Evolutionary conservation across 768 basidiomycete species (phyloP).

Genomic region (Phallus indusiatus): DNA sequence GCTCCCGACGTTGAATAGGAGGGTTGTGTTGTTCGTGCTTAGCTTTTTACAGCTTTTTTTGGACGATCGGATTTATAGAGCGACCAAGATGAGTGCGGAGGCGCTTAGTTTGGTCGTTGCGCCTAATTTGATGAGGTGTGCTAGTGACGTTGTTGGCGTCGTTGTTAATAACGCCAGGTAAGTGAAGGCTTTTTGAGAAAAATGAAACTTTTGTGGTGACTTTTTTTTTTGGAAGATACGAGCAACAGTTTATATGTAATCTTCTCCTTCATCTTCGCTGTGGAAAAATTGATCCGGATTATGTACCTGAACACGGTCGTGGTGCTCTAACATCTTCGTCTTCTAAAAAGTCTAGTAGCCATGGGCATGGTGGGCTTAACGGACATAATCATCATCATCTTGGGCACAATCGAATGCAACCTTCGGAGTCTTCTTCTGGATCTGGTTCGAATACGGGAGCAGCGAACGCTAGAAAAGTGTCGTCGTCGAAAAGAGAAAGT

Average conservation of each 20-base stretch:
- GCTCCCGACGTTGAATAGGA: conserved; percentile 77
- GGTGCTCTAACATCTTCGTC: conserved; percentile 32
- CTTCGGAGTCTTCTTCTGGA: neutral
- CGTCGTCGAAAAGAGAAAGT: neutral
- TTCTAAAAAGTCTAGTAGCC: neutral
- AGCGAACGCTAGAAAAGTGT: neutral
- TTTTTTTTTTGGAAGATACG: conserved; percentile 43
- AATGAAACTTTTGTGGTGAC: conserved; percentile 9
- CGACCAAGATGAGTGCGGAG: conserved; percentile 84
- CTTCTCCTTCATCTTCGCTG: conserved; percentile 74
- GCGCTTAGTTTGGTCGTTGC: conserved; percentile 90
- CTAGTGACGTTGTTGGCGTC: conserved; percentile 76
- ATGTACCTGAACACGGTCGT: conserved; percentile 69
- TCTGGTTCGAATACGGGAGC: neutral
- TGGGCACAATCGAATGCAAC: neutral
- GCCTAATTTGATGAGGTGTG: conserved; percentile 80
- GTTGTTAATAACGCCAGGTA: conserved; percentile 90
- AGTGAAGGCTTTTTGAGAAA: conserved; percentile 23
- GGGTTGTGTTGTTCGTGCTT: conserved; percentile 80
- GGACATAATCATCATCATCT: too few species aligned
- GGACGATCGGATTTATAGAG: conserved; percentile 57
- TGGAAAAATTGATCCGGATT: conserved; percentile 63
- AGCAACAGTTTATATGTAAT: conserved; percentile 83
- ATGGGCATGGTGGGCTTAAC: neutral
- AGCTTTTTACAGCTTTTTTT: conserved; percentile 89